phyloP scores from a whole-genome alignment of 108 stramenopile genomes.

The Cyclotella choctawhatcheeana region DNA sequence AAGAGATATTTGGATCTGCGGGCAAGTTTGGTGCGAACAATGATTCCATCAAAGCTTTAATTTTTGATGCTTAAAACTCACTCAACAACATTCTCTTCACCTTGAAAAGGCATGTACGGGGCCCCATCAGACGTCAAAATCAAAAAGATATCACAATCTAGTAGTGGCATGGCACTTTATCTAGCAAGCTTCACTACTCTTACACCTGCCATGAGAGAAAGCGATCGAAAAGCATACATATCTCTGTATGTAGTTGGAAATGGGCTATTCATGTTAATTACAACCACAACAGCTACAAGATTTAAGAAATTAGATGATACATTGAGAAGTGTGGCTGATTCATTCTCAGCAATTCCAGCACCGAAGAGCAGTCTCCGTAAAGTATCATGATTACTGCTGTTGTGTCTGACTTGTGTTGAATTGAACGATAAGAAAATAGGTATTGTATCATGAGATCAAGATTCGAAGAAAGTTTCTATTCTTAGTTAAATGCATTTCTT shows the following conservation, averaged over 20 bases:
- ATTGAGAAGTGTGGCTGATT: conserved; percentile 54
- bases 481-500: too few species aligned
- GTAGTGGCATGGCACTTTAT: conserved; percentile 35
- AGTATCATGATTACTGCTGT: conserved; percentile 28
- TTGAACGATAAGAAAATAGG: too few species aligned
- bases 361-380: conserved; percentile 57
- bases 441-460: too few species aligned
- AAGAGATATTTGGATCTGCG: conserved; percentile 54
- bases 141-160: conserved; percentile 13
- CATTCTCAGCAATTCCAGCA: conserved; percentile 61
- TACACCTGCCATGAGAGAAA: conserved; percentile 85
- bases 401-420: too few species aligned
- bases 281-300: conserved; percentile 63
- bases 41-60: too few species aligned
- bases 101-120: conserved; percentile 54
- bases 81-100: neutral
- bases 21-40: conserved; percentile 63
- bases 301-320: conserved; percentile 57
- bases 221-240: conserved; percentile 72
- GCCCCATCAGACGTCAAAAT: conserved; percentile 71
- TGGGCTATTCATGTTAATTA: conserved; percentile 58
- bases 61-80: too few species aligned
- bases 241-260: conserved; percentile 43
- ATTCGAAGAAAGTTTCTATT: too few species aligned
- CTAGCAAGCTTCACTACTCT: conserved; percentile 69